Evolutionary conservation across 352 stramenopile genomes (phyloP), one percentile per base, ranked within the genome.

Genomic region (Pseudoperonospora humuli): DNA sequence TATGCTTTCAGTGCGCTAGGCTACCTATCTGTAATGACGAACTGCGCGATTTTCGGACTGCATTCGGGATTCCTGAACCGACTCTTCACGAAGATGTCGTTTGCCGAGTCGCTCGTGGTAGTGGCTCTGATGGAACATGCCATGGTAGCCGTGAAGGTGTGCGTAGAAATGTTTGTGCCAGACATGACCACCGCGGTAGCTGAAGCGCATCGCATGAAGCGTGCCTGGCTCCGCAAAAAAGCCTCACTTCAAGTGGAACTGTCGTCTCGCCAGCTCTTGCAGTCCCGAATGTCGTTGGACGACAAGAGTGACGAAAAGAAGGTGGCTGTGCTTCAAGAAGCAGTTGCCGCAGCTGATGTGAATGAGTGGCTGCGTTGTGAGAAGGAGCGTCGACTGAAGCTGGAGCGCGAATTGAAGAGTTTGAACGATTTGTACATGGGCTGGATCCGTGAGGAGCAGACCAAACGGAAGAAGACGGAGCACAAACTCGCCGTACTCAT

Each of bases 1-100:
- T 78, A 81, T 42, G 76, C 92, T 11, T 86, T 98, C 44, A 86
- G 84, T 54, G 67, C 74, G 11, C 79, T 98, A 5, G 84, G 89
- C 10, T 97, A 95, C 61, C 48, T 95, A 28, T 93, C 86, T 11
- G 89, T 97, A 26, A 64, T 96, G 49, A 97, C 92, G 1, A 98
- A 98, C 69, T 96, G 86, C 58, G 77, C 90, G 19, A 85, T 98
- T 40, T 95, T 97, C 59, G 86, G 86, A 0, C 82, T 97, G 45
- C 86, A 96, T 37, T 95, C 75, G 15, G 78, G 80, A n/a, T 61
- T 93, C 26, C 59, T 93, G 32, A 67, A 84, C 53, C 68, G 61
- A 25, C 33, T 93, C 0, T 86, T 84, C 36, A 77, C 80, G 1
- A 65, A 61, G 7, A 66, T 89, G 34, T 81, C 74, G 8, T 76